A percentile compares a stretch with the other conserved stretches of the same genome.
These are phyloP conservation scores for Pyrenopolyporus hunteri DNA, from an alignment of 495 filamentous ascomycete genomes.

Conservation along the genomic window DNA sequence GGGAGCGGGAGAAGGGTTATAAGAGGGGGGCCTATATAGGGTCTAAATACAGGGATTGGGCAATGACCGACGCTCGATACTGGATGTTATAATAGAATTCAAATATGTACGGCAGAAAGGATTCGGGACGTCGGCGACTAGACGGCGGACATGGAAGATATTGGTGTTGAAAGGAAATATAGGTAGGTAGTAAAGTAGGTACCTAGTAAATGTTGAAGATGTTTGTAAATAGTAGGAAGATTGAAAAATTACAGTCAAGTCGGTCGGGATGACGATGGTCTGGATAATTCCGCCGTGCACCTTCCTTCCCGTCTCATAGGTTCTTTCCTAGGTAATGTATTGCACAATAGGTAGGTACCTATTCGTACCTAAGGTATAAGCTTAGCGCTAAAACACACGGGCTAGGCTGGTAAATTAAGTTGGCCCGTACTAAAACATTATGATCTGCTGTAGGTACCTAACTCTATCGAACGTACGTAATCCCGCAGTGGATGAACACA, in stretches of 20 bases:
- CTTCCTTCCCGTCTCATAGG: background rate
- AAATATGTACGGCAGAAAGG: slow-evolving; percentile 5
- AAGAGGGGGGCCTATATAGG: slow-evolving; percentile 33
- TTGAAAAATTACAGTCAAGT: background rate
- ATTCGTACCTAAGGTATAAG: background rate
- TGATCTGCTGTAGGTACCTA: slow-evolving; percentile 8
- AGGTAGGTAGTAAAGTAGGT: background rate
- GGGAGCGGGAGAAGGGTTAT: slow-evolving; percentile 22
- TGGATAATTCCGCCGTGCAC: background rate
- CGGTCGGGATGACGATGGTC: slow-evolving; percentile 6
- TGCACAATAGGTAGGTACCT: background rate
- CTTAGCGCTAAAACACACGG: no score
- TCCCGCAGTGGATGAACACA: slow-evolving; percentile 19
- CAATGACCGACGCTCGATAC: slow-evolving; percentile 14
- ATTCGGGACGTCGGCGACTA: background rate
- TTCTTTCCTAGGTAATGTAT: no score
- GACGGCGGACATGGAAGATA: background rate
- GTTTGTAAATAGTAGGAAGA: background rate
- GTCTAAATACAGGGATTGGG: background rate
- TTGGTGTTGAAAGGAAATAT: no score
- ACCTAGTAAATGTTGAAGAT: background rate
- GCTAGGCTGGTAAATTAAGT: no score
- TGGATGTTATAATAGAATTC: background rate
- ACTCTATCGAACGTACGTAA: slow-evolving; percentile 19
- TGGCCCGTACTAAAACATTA: slow-evolving; percentile 15